These are phyloP conservation scores for Sequoia sempervirens DNA, from an alignment of 75 land plant species.

Conservation along the genomic window DNA sequence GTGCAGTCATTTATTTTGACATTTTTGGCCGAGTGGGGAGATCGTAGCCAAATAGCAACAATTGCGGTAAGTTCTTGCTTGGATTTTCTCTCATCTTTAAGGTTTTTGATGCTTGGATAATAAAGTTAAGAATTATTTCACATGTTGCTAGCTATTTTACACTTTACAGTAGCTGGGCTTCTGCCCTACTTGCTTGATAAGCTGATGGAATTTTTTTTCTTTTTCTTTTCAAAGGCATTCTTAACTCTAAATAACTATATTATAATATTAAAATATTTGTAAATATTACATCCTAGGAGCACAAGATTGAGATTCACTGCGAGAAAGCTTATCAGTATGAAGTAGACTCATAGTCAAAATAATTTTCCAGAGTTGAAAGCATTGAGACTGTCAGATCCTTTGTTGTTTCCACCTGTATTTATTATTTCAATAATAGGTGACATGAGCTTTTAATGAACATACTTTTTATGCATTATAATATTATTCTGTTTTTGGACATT, in stretches of 20 bases:
- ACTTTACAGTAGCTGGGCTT: background rate
- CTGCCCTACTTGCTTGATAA: background rate
- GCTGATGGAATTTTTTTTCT: background rate
- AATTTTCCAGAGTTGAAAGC: background rate
- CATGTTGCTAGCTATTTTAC: background rate
- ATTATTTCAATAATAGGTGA: background rate
- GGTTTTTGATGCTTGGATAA: background rate
- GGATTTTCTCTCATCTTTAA: background rate
- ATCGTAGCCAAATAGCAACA: conserved; percentile 98
- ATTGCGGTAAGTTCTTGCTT: conserved; percentile 72
- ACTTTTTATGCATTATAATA: too few species aligned
- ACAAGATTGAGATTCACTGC: background rate
- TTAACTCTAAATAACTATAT: background rate
- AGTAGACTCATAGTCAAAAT: background rate
- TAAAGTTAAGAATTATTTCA: background rate
- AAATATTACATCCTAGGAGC: background rate
- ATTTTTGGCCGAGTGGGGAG: conserved; percentile 98
- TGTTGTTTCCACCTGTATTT: background rate
- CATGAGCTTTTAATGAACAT: too few species aligned
- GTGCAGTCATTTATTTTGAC: conserved; percentile 91
- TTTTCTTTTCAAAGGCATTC: background rate
- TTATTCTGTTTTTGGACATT: too few species aligned
- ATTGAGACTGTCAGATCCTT: background rate
- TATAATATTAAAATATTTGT: background rate
- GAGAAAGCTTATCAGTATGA: background rate